Percentiles rank a stretch among this genome's conserved stretches.
Conservation (phyloP, 371 early-diverging fungal species). For the Mortierella sp. region DNA sequence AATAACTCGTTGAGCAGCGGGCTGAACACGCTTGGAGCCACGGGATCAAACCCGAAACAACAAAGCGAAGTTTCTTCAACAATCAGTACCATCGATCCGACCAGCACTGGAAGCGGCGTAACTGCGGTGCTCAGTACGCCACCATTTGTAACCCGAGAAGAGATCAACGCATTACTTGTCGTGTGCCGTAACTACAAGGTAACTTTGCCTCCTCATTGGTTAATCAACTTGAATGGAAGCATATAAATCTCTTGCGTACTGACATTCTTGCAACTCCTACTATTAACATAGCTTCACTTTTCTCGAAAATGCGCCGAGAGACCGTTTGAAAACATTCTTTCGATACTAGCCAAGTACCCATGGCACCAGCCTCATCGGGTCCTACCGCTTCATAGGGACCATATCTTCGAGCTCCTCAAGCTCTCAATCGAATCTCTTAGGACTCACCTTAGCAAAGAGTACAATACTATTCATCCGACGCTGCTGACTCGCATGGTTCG, state of each 20-base stretch:
- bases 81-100: not conserved
- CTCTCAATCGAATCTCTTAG: constrained; percentile 72
- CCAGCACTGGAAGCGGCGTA: constrained; percentile 2
- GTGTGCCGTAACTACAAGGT: constrained; percentile 84
- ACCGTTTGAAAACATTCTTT: constrained; percentile 85
- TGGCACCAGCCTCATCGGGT: constrained; percentile 79
- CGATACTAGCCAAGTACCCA: constrained; percentile 78
- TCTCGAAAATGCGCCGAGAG: constrained; percentile 84
- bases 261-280: not conserved
- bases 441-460: constrained; percentile 71
- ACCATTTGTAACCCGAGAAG: constrained; percentile 79
- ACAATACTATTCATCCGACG: constrained; percentile 72
- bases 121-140: constrained; percentile 45
- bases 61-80: not conserved
- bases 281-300: constrained; percentile 67
- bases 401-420: constrained; percentile 83
- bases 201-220: not conserved
- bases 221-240: not conserved
- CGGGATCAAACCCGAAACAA: not conserved
- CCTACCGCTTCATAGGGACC: constrained; percentile 78
- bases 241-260: not conserved
- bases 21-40: not conserved
- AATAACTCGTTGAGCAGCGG: not conserved
- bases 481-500: constrained; percentile 72
- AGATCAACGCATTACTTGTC: constrained; percentile 77